Conservation (phyloP, 768 basidiomycete genomes). For the Saitozyma podzolica region DNA sequence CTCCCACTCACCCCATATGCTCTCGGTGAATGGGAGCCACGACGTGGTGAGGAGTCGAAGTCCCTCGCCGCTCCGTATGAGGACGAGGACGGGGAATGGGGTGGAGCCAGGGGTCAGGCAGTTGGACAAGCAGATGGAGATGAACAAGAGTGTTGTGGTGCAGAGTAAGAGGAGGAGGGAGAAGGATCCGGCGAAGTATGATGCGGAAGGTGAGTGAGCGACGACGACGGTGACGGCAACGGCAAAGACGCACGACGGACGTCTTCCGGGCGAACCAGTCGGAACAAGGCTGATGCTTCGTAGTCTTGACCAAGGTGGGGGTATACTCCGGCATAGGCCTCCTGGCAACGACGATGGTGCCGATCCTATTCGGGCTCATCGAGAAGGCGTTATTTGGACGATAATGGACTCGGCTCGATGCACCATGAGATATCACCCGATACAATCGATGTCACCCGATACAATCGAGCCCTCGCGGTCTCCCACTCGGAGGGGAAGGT, state of each 20-base stretch:
- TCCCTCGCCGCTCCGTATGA: not conserved
- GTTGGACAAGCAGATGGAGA: conserved; percentile 8
- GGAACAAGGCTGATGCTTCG: conserved; percentile 3
- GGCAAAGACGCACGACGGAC: too few species aligned
- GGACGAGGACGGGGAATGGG: not conserved
- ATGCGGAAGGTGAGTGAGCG: conserved; percentile 37
- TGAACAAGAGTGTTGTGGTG: conserved; percentile 1
- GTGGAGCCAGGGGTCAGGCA: not conserved
- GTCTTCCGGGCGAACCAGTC: not conserved
- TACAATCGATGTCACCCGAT: too few species aligned
- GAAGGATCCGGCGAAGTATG: conserved; percentile 30
- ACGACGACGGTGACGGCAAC: too few species aligned
- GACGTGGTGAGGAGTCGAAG: not conserved
- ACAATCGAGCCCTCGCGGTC: too few species aligned
- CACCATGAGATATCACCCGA: too few species aligned
- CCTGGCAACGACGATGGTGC: conserved; percentile 64
- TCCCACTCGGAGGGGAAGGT: too few species aligned
- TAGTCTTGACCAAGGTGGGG: conserved; percentile 84
- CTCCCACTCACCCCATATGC: not conserved
- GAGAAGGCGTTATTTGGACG: conserved; percentile 14
- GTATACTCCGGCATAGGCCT: conserved; percentile 86
- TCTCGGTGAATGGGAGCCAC: not conserved
- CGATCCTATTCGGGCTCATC: conserved; percentile 48
- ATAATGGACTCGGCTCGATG: too few species aligned
- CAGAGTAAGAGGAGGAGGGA: too few species aligned